A percentile compares a stretch with the other conserved stretches of the same genome.
These are phyloP conservation scores for Heliamphora exappendiculata DNA, from an alignment of 148 eudicot species.

Conservation along the genomic window DNA sequence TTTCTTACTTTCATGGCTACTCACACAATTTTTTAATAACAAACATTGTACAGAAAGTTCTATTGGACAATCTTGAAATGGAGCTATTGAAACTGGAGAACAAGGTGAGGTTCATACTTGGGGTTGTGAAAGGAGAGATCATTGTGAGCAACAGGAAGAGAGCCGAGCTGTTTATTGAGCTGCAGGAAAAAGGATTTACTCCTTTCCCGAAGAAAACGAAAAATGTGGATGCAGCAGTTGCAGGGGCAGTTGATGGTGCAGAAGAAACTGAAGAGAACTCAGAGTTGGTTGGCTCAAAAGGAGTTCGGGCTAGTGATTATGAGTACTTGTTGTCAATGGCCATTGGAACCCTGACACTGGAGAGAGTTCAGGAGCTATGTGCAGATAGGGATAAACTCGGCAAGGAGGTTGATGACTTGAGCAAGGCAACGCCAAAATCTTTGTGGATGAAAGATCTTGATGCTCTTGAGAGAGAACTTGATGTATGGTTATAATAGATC, in stretches of 20 bases:
- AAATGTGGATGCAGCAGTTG: slow-evolving; percentile 40
- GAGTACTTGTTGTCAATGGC: slow-evolving; percentile 78
- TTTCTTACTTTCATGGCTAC: background rate
- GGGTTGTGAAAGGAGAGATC: slow-evolving; percentile 77
- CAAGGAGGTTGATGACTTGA: slow-evolving; percentile 51
- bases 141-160: slow-evolving; percentile 77
- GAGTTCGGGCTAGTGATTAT: slow-evolving; percentile 44
- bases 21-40: background rate
- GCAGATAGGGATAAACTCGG: slow-evolving; percentile 48
- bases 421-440: slow-evolving; percentile 40
- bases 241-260: slow-evolving; percentile 40
- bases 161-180: slow-evolving; percentile 65
- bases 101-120: slow-evolving; percentile 74
- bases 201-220: slow-evolving; percentile 58
- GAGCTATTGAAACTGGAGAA: slow-evolving; percentile 62
- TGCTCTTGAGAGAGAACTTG: slow-evolving; percentile 53
- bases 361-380: slow-evolving; percentile 62
- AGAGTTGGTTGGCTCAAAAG: slow-evolving; percentile 21
- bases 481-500: slow-evolving; percentile 29
- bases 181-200: slow-evolving; percentile 69
- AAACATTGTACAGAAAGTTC: slow-evolving; percentile 35
- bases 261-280: slow-evolving; percentile 38
- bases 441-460: slow-evolving; percentile 80
- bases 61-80: slow-evolving; percentile 42
- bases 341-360: slow-evolving; percentile 65